A percentile compares a stretch with the other conserved stretches of the same genome.
Evolutionary conservation across 768 basidiomycete genomes (phyloP).

Genomic region (Podaxis sp.): DNA sequence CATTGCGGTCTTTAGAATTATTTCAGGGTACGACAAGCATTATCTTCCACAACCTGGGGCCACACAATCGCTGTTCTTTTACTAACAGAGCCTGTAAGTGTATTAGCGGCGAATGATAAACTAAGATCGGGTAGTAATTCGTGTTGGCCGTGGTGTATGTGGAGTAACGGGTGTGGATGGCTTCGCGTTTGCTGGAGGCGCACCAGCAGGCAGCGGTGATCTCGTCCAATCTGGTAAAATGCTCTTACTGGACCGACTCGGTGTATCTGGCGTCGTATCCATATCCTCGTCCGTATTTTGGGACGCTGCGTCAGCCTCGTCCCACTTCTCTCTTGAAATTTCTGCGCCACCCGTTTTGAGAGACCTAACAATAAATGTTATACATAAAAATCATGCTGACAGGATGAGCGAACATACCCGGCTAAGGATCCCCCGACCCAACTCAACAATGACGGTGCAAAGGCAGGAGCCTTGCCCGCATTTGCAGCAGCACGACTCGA

Average conservation of each 20-base stretch:
- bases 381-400: not conserved
- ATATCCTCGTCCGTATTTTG: constrained; percentile 33
- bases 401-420: constrained; percentile 50
- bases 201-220: constrained; percentile 54
- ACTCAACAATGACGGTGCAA: constrained; percentile 71
- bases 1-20: no score
- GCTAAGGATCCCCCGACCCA: constrained; percentile 96
- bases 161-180: not conserved
- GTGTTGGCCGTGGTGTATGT: constrained; percentile 1
- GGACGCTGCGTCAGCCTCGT: constrained; percentile 50
- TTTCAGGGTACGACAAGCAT: no score
- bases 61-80: no score
- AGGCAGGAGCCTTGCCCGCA: constrained; percentile 85
- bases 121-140: not conserved
- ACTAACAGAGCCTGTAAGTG: no score
- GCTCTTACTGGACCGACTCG: constrained; percentile 29
- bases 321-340: constrained; percentile 81
- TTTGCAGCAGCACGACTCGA: constrained; percentile 52
- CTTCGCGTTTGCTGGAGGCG: constrained; percentile 48
- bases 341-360: constrained; percentile 86
- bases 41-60: no score
- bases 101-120: no score
- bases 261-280: constrained; percentile 3
- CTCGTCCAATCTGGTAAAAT: constrained; percentile 84
- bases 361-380: constrained; percentile 41